A percentile compares a stretch with the other conserved stretches of the same genome.
phyloP scores from a whole-genome alignment of 2,329 filamentous ascomycete species.

The Sarocladiaceae sp. region DNA sequence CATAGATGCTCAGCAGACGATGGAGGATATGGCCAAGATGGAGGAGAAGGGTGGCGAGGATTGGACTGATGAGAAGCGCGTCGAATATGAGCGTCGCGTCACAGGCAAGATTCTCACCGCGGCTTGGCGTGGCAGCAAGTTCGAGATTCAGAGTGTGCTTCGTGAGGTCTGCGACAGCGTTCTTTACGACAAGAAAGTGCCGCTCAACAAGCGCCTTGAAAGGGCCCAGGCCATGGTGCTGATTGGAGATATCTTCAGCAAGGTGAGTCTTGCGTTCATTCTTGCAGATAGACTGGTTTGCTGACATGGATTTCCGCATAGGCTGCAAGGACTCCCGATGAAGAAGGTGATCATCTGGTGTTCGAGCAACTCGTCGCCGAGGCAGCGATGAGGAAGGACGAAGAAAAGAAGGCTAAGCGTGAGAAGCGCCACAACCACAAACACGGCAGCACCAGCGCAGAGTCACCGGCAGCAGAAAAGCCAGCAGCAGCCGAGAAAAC shows the following conservation, averaged over 20 bases:
- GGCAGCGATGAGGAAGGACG: slow-evolving; percentile 89
- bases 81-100: slow-evolving; percentile 89
- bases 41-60: slow-evolving; percentile 93
- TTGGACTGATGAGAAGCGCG: slow-evolving; percentile 96
- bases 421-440: slow-evolving; percentile 35
- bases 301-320: slow-evolving; percentile 34
- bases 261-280: slow-evolving; percentile 48
- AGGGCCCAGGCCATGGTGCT: slow-evolving; percentile 84
- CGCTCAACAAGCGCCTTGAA: slow-evolving; percentile 79
- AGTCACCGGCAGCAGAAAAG: slow-evolving; percentile 19
- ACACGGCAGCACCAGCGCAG: too few species aligned
- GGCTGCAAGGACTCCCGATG: slow-evolving; percentile 85
- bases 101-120: slow-evolving; percentile 97
- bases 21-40: slow-evolving; percentile 97
- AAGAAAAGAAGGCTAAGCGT: slow-evolving; percentile 59
- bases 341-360: slow-evolving; percentile 97
- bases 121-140: slow-evolving; percentile 93
- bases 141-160: slow-evolving; percentile 94
- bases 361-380: slow-evolving; percentile 98
- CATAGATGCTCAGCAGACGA: slow-evolving; percentile 94
- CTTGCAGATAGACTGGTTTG: not conserved
- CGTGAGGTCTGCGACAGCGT: slow-evolving; percentile 90
- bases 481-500: not conserved
- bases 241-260: slow-evolving; percentile 81
- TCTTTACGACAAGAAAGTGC: slow-evolving; percentile 71